These are phyloP conservation scores for Juglanconis juglandina DNA, from an alignment of 2,329 filamentous ascomycete genomes.

Conservation along the genomic window DNA sequence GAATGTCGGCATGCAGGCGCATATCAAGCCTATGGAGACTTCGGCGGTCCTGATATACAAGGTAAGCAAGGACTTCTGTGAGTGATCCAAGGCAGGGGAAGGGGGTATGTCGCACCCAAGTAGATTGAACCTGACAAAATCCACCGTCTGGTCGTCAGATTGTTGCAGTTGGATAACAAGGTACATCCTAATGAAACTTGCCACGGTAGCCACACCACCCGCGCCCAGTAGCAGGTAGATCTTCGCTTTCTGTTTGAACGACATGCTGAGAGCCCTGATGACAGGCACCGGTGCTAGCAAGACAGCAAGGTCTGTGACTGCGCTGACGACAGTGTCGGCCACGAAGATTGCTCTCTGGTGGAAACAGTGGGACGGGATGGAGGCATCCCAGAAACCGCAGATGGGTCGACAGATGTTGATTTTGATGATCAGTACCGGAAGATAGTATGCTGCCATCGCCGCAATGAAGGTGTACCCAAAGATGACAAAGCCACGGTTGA, in stretches of 20 bases:
- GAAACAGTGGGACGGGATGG: not conserved
- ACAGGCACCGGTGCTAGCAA: constrained; percentile 7
- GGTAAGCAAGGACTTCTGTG: not conserved
- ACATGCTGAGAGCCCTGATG: not conserved
- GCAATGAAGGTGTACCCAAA: constrained; percentile 8
- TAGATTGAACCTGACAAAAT: constrained; percentile 12
- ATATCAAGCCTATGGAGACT: constrained; percentile 7
- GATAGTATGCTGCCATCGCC: constrained; percentile 5
- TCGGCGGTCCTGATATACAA: not conserved
- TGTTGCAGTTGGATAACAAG: constrained; percentile 9
- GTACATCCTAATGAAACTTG: constrained; percentile 9
- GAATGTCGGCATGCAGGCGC: constrained; percentile 5
- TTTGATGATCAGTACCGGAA: constrained; percentile 8
- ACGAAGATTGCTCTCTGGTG: constrained; percentile 9
- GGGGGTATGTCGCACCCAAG: not conserved
- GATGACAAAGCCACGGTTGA: not conserved
- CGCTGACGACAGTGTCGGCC: constrained; percentile 8
- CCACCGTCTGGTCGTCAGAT: constrained; percentile 11
- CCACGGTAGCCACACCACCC: constrained; percentile 4
- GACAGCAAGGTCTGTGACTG: constrained; percentile 1
- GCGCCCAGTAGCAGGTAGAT: constrained; percentile 5
- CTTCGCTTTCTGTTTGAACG: not conserved
- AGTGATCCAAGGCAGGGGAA: not conserved
- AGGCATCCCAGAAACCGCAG: constrained; percentile 3
- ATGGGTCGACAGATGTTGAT: constrained; percentile 8